A percentile compares a stretch with the other conserved stretches of the same genome.
phyloP scores from a whole-genome alignment of 352 stramenopile genomes.

The Pythium sp. region DNA sequence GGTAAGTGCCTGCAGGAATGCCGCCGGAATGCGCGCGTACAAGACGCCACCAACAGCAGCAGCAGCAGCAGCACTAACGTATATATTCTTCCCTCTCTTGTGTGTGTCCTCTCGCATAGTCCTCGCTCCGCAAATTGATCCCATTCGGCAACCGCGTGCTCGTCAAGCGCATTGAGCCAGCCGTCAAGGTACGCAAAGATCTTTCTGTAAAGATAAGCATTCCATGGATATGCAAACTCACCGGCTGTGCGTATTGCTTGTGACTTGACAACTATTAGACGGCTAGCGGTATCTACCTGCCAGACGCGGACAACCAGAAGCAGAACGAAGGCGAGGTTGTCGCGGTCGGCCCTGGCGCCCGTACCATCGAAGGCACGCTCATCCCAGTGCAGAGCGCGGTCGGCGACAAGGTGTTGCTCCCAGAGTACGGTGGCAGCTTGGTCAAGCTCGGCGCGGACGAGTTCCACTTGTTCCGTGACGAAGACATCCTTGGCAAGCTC shows the following conservation, averaged over 20 bases:
- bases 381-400: constrained; percentile 85
- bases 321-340: constrained; percentile 94
- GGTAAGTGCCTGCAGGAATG: neutral
- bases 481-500: constrained; percentile 97
- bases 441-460: constrained; percentile 92
- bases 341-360: constrained; percentile 90
- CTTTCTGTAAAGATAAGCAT: neutral
- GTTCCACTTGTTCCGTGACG: constrained; percentile 94
- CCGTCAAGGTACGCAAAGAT: constrained; percentile 56
- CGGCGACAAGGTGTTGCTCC: constrained; percentile 95
- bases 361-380: constrained; percentile 86
- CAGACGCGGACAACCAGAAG: constrained; percentile 90
- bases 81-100: neutral
- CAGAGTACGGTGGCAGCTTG: constrained; percentile 94
- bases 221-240: neutral
- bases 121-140: constrained; percentile 85
- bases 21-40: neutral
- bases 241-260: neutral
- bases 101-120: neutral
- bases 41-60: neutral
- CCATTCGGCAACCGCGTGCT: constrained; percentile 95
- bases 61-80: constrained; percentile 1
- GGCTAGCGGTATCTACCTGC: constrained; percentile 93
- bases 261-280: constrained; percentile 41
- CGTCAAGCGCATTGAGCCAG: constrained; percentile 90